Evolutionary conservation across 257 asterid genomes (phyloP).

Genomic region (Solanum habrochaites): DNA sequence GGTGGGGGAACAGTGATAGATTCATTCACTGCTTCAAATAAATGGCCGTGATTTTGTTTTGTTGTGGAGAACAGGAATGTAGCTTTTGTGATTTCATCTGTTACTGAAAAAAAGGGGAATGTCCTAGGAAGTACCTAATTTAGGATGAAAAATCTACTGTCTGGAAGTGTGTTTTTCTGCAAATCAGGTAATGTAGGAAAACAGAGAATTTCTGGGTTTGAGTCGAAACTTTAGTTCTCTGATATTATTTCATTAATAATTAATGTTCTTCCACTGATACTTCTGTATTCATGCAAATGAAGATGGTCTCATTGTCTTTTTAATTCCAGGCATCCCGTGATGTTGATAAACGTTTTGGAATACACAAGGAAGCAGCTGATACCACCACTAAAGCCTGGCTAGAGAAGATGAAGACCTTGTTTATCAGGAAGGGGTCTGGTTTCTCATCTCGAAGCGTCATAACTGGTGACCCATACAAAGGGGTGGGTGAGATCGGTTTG

Average conservation of each 20-base stretch:
- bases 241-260: background rate
- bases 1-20: background rate
- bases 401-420: constrained; percentile 92
- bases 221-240: background rate
- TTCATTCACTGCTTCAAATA: background rate
- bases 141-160: background rate
- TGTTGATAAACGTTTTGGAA: constrained; percentile 80
- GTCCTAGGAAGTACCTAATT: background rate
- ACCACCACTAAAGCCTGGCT: constrained; percentile 96
- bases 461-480: constrained; percentile 89
- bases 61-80: background rate
- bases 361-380: constrained; percentile 47
- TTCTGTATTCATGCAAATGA: background rate
- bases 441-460: constrained; percentile 96
- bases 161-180: background rate
- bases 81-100: background rate
- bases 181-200: background rate
- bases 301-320: background rate
- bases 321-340: constrained; percentile 79
- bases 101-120: background rate
- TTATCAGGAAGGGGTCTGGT: constrained; percentile 95
- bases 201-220: background rate
- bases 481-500: constrained; percentile 83
- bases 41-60: background rate
- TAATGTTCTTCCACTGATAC: background rate